Conservation (phyloP, 352 stramenopile genomes). For the Phytopythium ostracodes region DNA sequence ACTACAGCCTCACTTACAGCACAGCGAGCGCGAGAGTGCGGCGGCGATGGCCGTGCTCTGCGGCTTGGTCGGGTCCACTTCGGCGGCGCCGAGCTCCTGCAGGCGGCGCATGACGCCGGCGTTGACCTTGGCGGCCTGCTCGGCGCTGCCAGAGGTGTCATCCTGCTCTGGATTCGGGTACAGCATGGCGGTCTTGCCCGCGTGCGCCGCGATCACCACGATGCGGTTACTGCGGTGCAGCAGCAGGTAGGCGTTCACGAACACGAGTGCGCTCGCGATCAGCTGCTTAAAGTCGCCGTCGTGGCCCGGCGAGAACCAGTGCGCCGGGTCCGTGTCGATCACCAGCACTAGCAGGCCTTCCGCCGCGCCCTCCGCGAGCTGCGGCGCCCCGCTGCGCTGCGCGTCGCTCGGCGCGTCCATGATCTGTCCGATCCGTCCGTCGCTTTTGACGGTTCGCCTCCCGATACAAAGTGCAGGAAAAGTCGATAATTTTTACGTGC, state of each 20-base stretch:
- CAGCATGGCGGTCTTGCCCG: constrained; percentile 64
- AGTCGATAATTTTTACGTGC: too few relatives aligned
- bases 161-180: constrained; percentile 67
- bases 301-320: constrained; percentile 54
- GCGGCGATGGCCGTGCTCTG: constrained; percentile 71
- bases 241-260: constrained; percentile 85
- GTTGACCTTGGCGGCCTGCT: constrained; percentile 74
- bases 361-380: constrained; percentile 12
- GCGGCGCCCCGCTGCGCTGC: constrained; percentile 2
- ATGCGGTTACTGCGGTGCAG: constrained; percentile 85
- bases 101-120: constrained; percentile 67
- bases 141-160: constrained; percentile 57
- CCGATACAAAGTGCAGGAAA: neutral
- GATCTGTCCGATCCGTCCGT: neutral
- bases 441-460: neutral
- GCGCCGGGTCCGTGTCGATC: constrained; percentile 72
- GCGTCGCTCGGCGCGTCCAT: constrained; percentile 6
- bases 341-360: constrained; percentile 77
- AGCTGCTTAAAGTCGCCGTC: constrained; percentile 53
- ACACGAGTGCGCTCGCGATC: constrained; percentile 75
- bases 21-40: constrained; percentile 72
- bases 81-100: constrained; percentile 44
- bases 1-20: constrained; percentile 56
- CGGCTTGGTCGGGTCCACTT: constrained; percentile 43
- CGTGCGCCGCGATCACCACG: constrained; percentile 78